A percentile compares a stretch with the other conserved stretches of the same genome.
phyloP scores from a whole-genome alignment of 345 rosid genomes.

The Boechera retrofracta region DNA sequence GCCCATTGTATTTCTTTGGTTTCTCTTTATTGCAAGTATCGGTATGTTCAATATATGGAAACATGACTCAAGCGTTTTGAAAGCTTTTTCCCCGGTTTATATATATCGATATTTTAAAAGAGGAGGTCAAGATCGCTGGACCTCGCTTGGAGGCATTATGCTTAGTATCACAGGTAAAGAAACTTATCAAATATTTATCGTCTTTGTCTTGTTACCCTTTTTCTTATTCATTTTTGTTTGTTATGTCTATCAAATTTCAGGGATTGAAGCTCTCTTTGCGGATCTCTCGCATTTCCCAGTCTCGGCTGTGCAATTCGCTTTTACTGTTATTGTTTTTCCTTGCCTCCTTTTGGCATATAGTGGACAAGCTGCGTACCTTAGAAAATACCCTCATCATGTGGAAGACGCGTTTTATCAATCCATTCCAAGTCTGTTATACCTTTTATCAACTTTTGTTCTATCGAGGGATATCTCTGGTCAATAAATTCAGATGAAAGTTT shows the following conservation, averaged over 20 bases:
- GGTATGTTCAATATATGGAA: constrained; percentile 80
- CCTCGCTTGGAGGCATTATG: constrained; percentile 90
- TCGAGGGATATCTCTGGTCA: background rate
- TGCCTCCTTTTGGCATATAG: constrained; percentile 91
- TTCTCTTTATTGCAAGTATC: constrained; percentile 82
- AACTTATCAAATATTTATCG: background rate
- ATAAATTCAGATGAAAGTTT: constrained; percentile 19
- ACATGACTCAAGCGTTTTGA: constrained; percentile 72
- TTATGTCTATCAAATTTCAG: constrained; percentile 49
- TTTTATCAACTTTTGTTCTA: background rate
- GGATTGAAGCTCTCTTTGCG: constrained; percentile 96
- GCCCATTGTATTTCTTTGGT: constrained; percentile 88
- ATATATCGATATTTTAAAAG: constrained; percentile 72
- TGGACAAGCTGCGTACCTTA: constrained; percentile 97
- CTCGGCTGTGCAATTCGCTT: constrained; percentile 81
- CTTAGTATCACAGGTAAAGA: constrained; percentile 87
- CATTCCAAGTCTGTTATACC: constrained; percentile 69
- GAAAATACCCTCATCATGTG: constrained; percentile 64
- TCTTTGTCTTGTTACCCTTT: background rate
- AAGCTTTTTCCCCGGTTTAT: constrained; percentile 85
- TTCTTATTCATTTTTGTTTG: constrained; percentile 12
- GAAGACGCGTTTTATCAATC: constrained; percentile 85
- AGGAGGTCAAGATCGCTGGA: constrained; percentile 78
- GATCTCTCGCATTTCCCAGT: constrained; percentile 93
- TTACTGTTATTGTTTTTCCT: constrained; percentile 84